Evolutionary conservation across 2,329 filamentous ascomycete species (phyloP).

Genomic region (Aspergillus pseudoviridinutans): DNA sequence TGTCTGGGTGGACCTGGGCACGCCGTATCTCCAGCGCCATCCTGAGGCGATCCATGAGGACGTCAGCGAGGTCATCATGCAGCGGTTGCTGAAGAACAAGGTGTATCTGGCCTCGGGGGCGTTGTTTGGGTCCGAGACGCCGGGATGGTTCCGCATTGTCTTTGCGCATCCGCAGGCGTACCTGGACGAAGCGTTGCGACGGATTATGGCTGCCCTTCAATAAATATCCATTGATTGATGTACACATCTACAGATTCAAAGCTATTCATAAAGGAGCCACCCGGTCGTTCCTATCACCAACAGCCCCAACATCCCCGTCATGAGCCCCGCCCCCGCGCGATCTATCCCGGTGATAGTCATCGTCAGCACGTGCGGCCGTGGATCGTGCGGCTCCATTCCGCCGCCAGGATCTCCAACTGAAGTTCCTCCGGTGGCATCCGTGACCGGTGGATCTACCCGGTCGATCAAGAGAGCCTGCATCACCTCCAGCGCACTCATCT

Average conservation of each 20-base stretch:
- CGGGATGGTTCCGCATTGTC: constrained; percentile 44
- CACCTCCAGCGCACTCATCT: constrained; percentile 37
- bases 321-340: constrained; percentile 40
- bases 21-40: constrained; percentile 24
- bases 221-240: neutral
- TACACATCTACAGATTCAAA: neutral
- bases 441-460: constrained; percentile 28
- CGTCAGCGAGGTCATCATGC: constrained; percentile 27
- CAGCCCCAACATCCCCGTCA: constrained; percentile 37
- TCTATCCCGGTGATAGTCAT: constrained; percentile 31
- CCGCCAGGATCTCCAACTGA: constrained; percentile 31
- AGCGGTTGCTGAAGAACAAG: constrained; percentile 33
- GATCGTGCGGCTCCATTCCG: constrained; percentile 14
- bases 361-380: constrained; percentile 11
- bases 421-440: constrained; percentile 27
- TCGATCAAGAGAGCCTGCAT: constrained; percentile 33
- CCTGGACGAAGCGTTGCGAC: constrained; percentile 31
- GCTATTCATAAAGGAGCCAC: constrained; percentile 35
- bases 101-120: constrained; percentile 36
- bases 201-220: constrained; percentile 21
- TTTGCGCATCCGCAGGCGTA: constrained; percentile 32
- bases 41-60: constrained; percentile 4
- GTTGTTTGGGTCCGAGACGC: constrained; percentile 35
- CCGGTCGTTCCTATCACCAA: constrained; percentile 31
- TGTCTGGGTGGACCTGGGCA: constrained; percentile 50